Evolutionary conservation across 2,329 filamentous ascomycete genomes (phyloP), one percentile per base, ranked within the genome.

Genomic region (Aureobasidium sp.): DNA sequence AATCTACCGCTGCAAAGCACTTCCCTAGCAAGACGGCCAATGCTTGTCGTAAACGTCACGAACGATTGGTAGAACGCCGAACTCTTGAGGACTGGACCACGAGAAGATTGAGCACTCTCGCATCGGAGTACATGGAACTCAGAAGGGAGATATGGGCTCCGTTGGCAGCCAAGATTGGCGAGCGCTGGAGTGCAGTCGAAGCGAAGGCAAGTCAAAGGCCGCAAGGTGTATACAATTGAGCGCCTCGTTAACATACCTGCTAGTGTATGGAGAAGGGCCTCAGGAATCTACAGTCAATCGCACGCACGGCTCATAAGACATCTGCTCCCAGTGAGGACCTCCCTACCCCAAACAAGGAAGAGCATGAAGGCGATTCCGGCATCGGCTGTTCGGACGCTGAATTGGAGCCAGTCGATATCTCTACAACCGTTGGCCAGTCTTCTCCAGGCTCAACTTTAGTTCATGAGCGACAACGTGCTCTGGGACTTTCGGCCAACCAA

Each of bases 31-130:
- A 96, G 78, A 81, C 81, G 14, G 76, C 87, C 63, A 94, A 94
- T 72, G 91, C 91, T 19, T 96, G 91, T 76, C 89, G 91, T 66
- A 96, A 96, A 77, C 85, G 91, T 61, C 90, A 95, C 69, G 91
- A 96, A 75, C 82, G 91, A 44, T 77, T 96, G 66, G 86, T 93
- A 80, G 88, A 93, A 75, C 85, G 87, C 66, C 71, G 79, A 71
- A 85, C 86, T 62, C 83, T 85, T 52, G 87, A 90, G 68, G 88
- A 92, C 69, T 94, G 90, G 87, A 89, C 93, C 68, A 82, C 82
- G 22, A 79, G 86, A 67, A 89, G 89, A 77, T 79, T 92, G 27
- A 88, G 93, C 71, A 79, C 81, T 11, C 78, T 96, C 44, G 88
- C 89, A 40, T 84, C 83, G 71, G 87, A 89, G 71, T 96, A 96